Base-by-base conservation (phyloP, 2,329 filamentous ascomycete genomes). In the Chrysoporthe austroafricana region DNA sequence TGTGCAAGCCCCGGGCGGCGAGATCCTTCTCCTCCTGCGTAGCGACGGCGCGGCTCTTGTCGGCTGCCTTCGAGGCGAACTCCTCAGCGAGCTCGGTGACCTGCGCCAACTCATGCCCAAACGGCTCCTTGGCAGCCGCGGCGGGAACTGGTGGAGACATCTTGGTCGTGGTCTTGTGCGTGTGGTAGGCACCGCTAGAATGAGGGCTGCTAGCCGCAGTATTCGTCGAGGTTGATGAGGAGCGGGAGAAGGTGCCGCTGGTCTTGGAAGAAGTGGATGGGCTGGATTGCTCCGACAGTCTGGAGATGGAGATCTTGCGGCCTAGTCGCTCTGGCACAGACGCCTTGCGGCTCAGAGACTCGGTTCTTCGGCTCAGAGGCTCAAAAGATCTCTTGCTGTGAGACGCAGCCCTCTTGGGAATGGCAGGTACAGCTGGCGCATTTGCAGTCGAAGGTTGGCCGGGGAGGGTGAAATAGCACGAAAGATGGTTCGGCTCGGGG, bases 71-170 rank as follows among this genome's bases (percentile, higher is more conserved):
- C 42, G 88, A 84, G 54, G 89, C 88, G 73, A 93, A 95, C 79
- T 97, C 94, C 80, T 98, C 96, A 0, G 91, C 95, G 18, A 97
- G 86, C 79, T 98, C 96, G 64, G 94, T 93, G 34, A 98, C 92
- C 79, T 98, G 91, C 66, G 93, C 93, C 64, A 98, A 83, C 79
- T 99, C 96, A 62, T 91, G 90, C 64, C 93, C 93, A 74, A 98
- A 98, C 0, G 95, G 95, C 73, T 77, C 44, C 76, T 70, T 60
- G 68, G 74, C 66, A 69, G 73, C n/a, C 36, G 60, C 62, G 34
- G 62, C 58, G 8, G 65, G 62, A 8, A 64, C 67, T 13, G 69
- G 74, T 62, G 70, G 78, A 67, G 71, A 77, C 70, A 71, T 70
- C 59, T 64, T 74, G 50, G 64, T 50, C 59, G 75, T 76, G 14